Evolutionary conservation across 495 filamentous ascomycete species (phyloP).

Genomic region (Hypoxylon intermedium): DNA sequence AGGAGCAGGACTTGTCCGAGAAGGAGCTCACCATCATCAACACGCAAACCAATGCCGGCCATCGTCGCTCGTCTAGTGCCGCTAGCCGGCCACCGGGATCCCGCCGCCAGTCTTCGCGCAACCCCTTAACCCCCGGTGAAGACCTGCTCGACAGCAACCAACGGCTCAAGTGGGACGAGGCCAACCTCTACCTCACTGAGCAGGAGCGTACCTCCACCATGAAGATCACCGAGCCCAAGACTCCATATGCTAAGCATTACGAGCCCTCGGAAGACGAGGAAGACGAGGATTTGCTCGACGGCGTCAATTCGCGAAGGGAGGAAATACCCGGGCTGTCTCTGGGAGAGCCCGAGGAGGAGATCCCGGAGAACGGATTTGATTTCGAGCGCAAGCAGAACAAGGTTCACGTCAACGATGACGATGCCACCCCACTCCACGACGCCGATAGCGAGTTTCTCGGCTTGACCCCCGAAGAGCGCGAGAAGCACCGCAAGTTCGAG

Average conservation of each 20-base stretch:
- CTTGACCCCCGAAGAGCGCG: constrained; percentile 76
- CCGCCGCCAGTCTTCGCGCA: constrained; percentile 71
- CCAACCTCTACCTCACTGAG: constrained; percentile 93
- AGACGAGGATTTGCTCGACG: constrained; percentile 80
- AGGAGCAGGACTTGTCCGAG: constrained; percentile 59
- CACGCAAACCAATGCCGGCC: constrained; percentile 92
- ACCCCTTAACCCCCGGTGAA: constrained; percentile 48
- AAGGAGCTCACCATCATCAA: constrained; percentile 93
- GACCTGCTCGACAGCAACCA: constrained; percentile 57
- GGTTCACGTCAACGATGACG: constrained; percentile 71
- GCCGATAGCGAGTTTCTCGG: constrained; percentile 64
- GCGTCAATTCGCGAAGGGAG: constrained; percentile 62
- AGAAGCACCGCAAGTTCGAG: constrained; percentile 92
- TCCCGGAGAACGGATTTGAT: constrained; percentile 54
- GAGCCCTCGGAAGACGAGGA: constrained; percentile 85
- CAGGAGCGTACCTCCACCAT: constrained; percentile 94
- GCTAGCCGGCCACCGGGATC: constrained; percentile 64
- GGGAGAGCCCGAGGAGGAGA: constrained; percentile 88
- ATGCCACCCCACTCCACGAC: constrained; percentile 55
- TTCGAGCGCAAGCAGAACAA: constrained; percentile 64
- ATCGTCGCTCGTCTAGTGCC: constrained; percentile 80
- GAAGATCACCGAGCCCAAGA: constrained; percentile 99
- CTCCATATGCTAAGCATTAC: constrained; percentile 89
- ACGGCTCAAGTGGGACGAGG: constrained; percentile 97
- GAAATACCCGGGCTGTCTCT: constrained; percentile 93